Percentiles rank a stretch among this genome's conserved stretches.
These are phyloP conservation scores for Schwanniomyces occidentalis DNA, from an alignment of 805 yeast genomes.

Conservation along the genomic window DNA sequence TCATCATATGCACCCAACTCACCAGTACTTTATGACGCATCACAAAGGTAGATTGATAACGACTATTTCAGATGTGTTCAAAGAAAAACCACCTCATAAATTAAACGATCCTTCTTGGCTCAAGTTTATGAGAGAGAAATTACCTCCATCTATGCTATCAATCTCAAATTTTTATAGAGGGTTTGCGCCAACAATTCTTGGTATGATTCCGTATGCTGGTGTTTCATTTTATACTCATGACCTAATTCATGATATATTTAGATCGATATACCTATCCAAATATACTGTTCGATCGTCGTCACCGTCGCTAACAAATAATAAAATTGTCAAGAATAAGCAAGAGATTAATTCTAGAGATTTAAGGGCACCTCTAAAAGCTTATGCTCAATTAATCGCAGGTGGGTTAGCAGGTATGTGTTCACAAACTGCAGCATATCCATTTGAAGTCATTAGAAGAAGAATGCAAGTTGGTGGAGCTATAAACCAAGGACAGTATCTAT, in stretches of 20 bases:
- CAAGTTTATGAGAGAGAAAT: constrained; percentile 29
- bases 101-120: constrained; percentile 39
- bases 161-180: constrained; percentile 86
- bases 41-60: constrained; percentile 32
- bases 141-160: constrained; percentile 33
- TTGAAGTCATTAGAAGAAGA: constrained; percentile 90
- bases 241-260: constrained; percentile 78
- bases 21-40: constrained; percentile 25
- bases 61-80: constrained; percentile 31
- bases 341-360: constrained; percentile 37
- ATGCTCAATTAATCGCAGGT: constrained; percentile 94
- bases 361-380: constrained; percentile 71
- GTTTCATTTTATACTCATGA: constrained; percentile 96
- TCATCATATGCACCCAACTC: constrained; percentile 22
- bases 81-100: constrained; percentile 37
- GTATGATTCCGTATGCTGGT: constrained; percentile 98
- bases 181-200: constrained; percentile 87
- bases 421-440: constrained; percentile 95
- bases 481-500: constrained; percentile 56
- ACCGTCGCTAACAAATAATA: constrained; percentile 4
- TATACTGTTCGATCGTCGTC: constrained; percentile 45
- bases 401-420: constrained; percentile 95
- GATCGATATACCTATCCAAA: constrained; percentile 55
- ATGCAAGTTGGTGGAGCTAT: constrained; percentile 92
- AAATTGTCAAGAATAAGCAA: constrained; percentile 22